Evolutionary conservation across 805 yeast species (phyloP).

Genomic region (Starmerella floricola): DNA sequence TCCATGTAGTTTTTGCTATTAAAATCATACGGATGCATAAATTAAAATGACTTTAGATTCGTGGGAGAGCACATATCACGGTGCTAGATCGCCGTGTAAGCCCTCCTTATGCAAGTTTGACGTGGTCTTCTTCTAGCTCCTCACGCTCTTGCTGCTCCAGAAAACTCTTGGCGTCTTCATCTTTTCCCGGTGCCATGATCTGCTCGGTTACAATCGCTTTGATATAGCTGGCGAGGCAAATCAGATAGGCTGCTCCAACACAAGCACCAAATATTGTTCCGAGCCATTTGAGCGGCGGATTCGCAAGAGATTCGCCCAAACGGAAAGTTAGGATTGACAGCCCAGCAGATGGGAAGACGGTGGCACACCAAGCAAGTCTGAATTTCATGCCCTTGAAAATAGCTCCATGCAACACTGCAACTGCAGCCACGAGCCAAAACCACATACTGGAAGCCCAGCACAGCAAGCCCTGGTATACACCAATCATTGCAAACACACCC

Average conservation of each 20-base stretch:
- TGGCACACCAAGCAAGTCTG: not conserved
- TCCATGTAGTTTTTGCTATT: too few species aligned
- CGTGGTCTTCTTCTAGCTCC: too few species aligned
- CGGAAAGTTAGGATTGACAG: not conserved
- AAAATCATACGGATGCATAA: too few species aligned
- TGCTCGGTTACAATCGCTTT: not conserved
- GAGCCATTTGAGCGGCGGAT: not conserved
- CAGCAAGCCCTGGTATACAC: not conserved
- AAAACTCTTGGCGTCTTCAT: not conserved
- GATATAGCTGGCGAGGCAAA: not conserved
- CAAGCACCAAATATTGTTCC: not conserved
- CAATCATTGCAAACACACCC: not conserved
- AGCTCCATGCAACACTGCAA: not conserved
- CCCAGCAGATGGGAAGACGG: constrained; percentile 1
- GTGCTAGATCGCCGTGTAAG: too few species aligned
- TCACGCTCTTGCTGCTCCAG: not conserved
- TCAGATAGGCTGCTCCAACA: not conserved
- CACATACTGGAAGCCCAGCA: not conserved
- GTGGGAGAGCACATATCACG: too few species aligned
- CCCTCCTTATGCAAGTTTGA: too few species aligned
- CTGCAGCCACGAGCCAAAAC: not conserved
- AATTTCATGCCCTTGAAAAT: not conserved
- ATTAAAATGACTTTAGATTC: too few species aligned
- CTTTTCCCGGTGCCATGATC: not conserved
- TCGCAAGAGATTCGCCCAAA: not conserved